Evolutionary conservation across 495 filamentous ascomycete species (phyloP).

Genomic region (Lindgomyces ingoldianus): DNA sequence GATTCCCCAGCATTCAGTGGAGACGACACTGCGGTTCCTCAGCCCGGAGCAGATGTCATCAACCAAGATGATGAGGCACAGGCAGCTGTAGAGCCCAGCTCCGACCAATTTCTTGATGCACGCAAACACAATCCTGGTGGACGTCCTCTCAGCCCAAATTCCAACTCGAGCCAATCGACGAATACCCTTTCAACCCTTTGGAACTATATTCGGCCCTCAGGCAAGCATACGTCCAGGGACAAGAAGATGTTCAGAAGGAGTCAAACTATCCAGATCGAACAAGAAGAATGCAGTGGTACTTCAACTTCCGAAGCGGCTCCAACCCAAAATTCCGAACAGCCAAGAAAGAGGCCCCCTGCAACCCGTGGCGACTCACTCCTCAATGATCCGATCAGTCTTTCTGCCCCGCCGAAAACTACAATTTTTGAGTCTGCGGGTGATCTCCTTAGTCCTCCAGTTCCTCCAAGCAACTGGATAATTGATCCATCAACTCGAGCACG

Average conservation of each 20-base stretch:
- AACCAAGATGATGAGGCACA: constrained; percentile 54
- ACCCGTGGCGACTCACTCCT: constrained; percentile 52
- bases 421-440: constrained; percentile 94
- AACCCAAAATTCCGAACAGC: constrained; percentile 8
- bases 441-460: constrained; percentile 85
- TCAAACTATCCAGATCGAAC: constrained; percentile 37
- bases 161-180: constrained; percentile 12
- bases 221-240: constrained; percentile 40
- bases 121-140: constrained; percentile 46
- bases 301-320: constrained; percentile 33
- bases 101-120: constrained; percentile 30
- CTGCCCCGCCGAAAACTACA: constrained; percentile 84
- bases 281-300: not conserved
- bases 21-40: constrained; percentile 54
- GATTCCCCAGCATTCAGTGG: constrained; percentile 36
- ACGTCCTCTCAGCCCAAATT: constrained; percentile 44
- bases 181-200: constrained; percentile 40
- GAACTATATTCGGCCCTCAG: constrained; percentile 42
- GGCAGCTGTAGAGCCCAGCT: constrained; percentile 34
- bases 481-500: constrained; percentile 79
- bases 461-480: constrained; percentile 73
- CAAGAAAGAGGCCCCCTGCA: constrained; percentile 38
- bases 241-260: constrained; percentile 42
- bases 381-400: constrained; percentile 48
- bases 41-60: constrained; percentile 57